Evolutionary conservation across 306 rosid species (phyloP), one percentile per base, ranked within the genome.

Genomic region (Fragaria nilgerrensis): DNA sequence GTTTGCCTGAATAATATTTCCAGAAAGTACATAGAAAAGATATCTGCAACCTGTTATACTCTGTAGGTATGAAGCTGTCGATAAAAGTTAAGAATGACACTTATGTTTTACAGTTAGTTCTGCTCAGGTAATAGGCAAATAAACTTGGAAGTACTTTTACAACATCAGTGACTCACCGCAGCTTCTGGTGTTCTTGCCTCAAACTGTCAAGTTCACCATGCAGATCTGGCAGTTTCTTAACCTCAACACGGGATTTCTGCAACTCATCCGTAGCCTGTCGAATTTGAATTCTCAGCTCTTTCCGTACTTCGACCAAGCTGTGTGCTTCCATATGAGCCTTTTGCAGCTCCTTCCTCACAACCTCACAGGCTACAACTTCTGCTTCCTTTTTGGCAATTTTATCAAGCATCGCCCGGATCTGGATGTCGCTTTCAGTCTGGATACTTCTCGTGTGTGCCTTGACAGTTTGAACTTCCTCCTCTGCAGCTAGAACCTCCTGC

Each of bases 391-490:
- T 89, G 1, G 80, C 81, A 71, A 90, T 89, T 86, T 90, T 95
- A 73, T 95, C 99, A 41, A 88, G 39, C 73, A 92, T 86, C 78
- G 84, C 87, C 47, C 92, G 85, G 70, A 87, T 84, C 79, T 95
- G 97, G 78, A 92, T 88, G 77, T 95, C 99, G 41, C 88, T 87
- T 72, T 92, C 97, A 9, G 97, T 90, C 77, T 90, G 93, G 74
- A 87, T 81, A 74, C 96, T 95, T 82, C 91, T 86, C 76, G 89
- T 95, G 78, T 92, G 96, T 36, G 88, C 90, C 80, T 83, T 91
- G 55, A 88, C 72, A 64, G 67, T 90, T 56, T 88, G 89, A 41
- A 81, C 82, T 78, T 95, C 97, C 81, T 87, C 90, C 55, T 89
- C 85, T 23, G 92, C 85, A 58, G 67, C 79, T 5, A 87, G 79